These are phyloP conservation scores for Mallotus nudiflorus DNA, from an alignment of 345 rosid species.

Conservation along the genomic window DNA sequence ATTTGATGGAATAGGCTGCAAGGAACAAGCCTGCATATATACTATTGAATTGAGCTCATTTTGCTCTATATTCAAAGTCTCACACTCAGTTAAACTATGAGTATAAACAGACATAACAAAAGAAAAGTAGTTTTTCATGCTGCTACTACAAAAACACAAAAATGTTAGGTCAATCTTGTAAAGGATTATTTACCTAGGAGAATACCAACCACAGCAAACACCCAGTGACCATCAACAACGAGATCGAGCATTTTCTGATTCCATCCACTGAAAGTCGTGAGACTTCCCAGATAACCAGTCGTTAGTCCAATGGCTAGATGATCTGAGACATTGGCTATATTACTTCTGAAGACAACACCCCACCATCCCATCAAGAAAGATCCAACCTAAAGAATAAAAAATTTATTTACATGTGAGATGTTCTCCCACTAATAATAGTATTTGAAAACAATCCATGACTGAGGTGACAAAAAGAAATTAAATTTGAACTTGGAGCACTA, in stretches of 20 bases:
- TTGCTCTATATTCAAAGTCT: background rate
- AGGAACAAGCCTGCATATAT: conserved; percentile 71
- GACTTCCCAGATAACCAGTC: conserved; percentile 90
- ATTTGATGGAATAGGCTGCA: conserved; percentile 62
- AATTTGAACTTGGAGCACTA: background rate
- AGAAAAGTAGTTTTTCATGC: background rate
- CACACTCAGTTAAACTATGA: background rate
- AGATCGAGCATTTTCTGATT: conserved; percentile 96
- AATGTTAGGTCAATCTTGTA: background rate
- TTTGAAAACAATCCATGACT: too few relatives aligned
- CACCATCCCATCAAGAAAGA: conserved; percentile 98
- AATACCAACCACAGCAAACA: conserved; percentile 60
- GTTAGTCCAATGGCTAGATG: conserved; percentile 74
- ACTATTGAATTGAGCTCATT: background rate
- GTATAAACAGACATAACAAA: background rate
- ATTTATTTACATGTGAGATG: background rate
- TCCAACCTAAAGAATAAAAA: conserved; percentile 52
- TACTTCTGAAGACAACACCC: conserved; percentile 78
- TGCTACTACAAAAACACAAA: background rate
- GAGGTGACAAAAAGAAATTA: background rate
- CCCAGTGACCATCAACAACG: conserved; percentile 68
- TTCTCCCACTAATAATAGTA: background rate
- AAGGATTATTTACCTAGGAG: conserved; percentile 52
- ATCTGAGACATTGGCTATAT: conserved; percentile 61
- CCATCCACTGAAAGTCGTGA: conserved; percentile 99